Percentiles rank a stretch among this genome's conserved stretches.
Evolutionary conservation across 805 yeast genomes (phyloP).

Genomic region (Saccharomycopsis javanensis): DNA sequence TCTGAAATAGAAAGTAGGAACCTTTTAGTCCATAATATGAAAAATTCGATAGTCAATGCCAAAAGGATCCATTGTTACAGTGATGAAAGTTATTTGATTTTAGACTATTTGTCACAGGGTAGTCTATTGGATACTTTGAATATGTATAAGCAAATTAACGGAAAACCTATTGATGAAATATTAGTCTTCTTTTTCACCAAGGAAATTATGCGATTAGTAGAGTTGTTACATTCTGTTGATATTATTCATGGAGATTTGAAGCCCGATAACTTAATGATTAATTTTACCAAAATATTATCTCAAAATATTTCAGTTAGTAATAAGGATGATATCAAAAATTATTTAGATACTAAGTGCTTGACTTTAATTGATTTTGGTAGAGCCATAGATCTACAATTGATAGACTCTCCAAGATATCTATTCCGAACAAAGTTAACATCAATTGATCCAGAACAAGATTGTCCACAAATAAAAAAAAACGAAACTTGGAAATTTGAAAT

Average conservation of each 20-base stretch:
- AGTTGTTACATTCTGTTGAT: slow-evolving; percentile 50
- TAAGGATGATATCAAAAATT: slow-evolving; percentile 26
- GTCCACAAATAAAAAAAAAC: slow-evolving; percentile 54
- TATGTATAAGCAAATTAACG: slow-evolving; percentile 23
- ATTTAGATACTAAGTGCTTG: slow-evolving; percentile 47
- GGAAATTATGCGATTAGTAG: slow-evolving; percentile 52
- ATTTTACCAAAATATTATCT: slow-evolving; percentile 30
- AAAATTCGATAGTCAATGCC: slow-evolving; percentile 37
- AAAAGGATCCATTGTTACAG: slow-evolving; percentile 43
- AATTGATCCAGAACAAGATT: slow-evolving; percentile 51
- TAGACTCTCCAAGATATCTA: slow-evolving; percentile 34
- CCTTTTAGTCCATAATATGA: neutral
- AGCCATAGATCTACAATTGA: slow-evolving; percentile 58
- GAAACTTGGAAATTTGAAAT: slow-evolving; percentile 68
- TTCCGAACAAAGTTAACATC: slow-evolving; percentile 51
- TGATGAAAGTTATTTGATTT: slow-evolving; percentile 60
- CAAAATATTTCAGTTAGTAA: slow-evolving; percentile 10
- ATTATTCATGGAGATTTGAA: slow-evolving; percentile 80
- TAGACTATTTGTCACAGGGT: slow-evolving; percentile 62
- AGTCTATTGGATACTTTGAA: slow-evolving; percentile 64
- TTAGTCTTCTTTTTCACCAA: slow-evolving; percentile 53
- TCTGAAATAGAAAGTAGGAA: neutral
- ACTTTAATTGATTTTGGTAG: slow-evolving; percentile 74
- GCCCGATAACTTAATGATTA: slow-evolving; percentile 78
- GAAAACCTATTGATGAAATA: slow-evolving; percentile 43